A percentile compares a stretch with the other conserved stretches of the same genome.
These are phyloP conservation scores for Parachlorella kessleri DNA, from an alignment of 139 green algal genomes.

Conservation along the genomic window DNA sequence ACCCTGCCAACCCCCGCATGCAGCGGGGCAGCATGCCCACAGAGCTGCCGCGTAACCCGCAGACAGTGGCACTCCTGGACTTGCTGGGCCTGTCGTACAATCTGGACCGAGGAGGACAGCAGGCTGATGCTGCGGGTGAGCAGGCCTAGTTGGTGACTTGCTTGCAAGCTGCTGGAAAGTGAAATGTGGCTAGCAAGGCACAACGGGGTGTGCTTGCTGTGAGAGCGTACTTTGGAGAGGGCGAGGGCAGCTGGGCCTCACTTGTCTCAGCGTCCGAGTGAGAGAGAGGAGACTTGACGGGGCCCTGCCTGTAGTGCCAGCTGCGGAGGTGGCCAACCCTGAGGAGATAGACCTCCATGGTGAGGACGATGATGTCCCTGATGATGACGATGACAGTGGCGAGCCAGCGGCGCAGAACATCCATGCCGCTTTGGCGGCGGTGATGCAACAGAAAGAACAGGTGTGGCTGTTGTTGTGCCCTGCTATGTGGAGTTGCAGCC, in stretches of 20 bases:
- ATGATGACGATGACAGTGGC: constrained; percentile 26
- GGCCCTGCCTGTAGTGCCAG: not conserved
- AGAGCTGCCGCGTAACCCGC: constrained; percentile 37
- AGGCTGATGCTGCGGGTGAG: too few relatives aligned
- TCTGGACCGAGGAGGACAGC: constrained; percentile 32
- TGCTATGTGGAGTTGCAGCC: too few relatives aligned
- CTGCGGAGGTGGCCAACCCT: constrained; percentile 46
- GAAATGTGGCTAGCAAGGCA: not conserved
- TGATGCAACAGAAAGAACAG: constrained; percentile 4
- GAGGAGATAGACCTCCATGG: constrained; percentile 76
- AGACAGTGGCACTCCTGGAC: constrained; percentile 70
- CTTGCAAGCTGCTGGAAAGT: not conserved
- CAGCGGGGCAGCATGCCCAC: constrained; percentile 43
- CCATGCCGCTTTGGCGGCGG: constrained; percentile 5
- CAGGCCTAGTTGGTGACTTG: too few relatives aligned
- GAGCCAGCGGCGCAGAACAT: not conserved
- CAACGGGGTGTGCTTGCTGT: too few relatives aligned
- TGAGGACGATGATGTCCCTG: constrained; percentile 38
- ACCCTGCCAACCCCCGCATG: constrained; percentile 40
- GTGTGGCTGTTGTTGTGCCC: too few relatives aligned
- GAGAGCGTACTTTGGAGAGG: not conserved
- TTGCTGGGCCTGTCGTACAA: constrained; percentile 76
- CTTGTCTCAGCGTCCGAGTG: not conserved
- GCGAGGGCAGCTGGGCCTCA: not conserved
- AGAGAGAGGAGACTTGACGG: not conserved